Conservation (phyloP, 768 basidiomycete genomes). For the Mycena olivaceomarginata region DNA sequence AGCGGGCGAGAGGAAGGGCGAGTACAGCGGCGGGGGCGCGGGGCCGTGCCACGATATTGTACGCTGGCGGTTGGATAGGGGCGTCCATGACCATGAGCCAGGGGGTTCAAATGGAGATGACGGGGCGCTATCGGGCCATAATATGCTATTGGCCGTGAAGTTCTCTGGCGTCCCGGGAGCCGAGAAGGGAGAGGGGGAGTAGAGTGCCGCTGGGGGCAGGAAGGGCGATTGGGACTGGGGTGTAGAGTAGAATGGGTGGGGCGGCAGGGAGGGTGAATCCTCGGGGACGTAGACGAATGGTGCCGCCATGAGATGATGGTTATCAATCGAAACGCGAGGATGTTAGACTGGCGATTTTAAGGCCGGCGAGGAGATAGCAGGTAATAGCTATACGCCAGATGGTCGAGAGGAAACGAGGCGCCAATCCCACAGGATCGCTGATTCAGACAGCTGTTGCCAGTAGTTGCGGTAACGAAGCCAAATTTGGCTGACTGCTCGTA, state of each 20-base stretch:
- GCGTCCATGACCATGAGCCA: slow-evolving; percentile 20
- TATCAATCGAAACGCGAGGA: no score
- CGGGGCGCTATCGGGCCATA: slow-evolving; percentile 21
- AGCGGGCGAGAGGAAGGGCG: slow-evolving; percentile 31
- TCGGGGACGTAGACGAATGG: slow-evolving; percentile 38
- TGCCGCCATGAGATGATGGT: slow-evolving; percentile 16
- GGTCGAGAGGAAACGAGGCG: no score
- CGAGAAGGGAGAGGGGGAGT: slow-evolving; percentile 22
- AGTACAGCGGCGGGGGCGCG: neutral
- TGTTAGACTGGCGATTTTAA: no score
- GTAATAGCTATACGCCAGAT: no score
- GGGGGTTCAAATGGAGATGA: slow-evolving; percentile 15
- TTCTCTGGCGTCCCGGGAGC: slow-evolving; percentile 16
- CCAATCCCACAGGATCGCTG: no score
- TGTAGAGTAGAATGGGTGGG: slow-evolving; percentile 33
- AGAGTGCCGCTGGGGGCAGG: slow-evolving; percentile 8
- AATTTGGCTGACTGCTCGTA: no score
- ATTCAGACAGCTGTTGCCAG: no score
- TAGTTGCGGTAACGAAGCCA: no score
- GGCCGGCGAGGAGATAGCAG: no score
- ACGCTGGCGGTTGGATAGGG: slow-evolving; percentile 22
- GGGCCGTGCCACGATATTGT: slow-evolving; percentile 31
- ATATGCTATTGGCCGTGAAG: slow-evolving; percentile 23
- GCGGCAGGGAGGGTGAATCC: slow-evolving; percentile 1
- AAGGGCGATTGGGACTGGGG: slow-evolving; percentile 26